phyloP scores from a whole-genome alignment of 768 basidiomycete species.

The Obba rivulosa region DNA sequence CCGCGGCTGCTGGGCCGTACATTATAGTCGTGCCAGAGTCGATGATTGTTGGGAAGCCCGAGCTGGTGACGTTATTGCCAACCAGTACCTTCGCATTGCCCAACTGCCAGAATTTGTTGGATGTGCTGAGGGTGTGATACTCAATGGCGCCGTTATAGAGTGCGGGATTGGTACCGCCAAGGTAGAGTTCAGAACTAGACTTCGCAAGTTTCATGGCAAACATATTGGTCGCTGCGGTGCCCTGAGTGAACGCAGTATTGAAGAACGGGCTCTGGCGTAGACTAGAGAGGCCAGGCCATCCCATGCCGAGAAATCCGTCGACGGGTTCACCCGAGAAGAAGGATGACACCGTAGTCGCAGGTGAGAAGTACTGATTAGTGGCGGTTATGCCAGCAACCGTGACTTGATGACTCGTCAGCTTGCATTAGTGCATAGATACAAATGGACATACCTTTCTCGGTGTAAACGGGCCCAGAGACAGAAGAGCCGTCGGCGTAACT shows the following conservation, averaged over 20 bases:
- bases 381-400: constrained; percentile 24
- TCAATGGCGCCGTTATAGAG: constrained; percentile 29
- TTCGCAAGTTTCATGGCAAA: constrained; percentile 26
- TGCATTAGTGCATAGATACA: not conserved
- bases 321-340: constrained; percentile 6
- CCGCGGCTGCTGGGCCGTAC: constrained; percentile 19
- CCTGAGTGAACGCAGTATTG: constrained; percentile 16
- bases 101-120: constrained; percentile 24
- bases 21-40: constrained; percentile 28
- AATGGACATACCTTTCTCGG: constrained; percentile 18
- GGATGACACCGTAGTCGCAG: constrained; percentile 12
- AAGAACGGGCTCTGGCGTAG: constrained; percentile 15
- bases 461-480: constrained; percentile 27
- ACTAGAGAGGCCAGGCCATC: constrained; percentile 17
- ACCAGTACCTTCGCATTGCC: constrained; percentile 7
- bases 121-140: constrained; percentile 18
- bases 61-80: constrained; percentile 6
- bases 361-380: constrained; percentile 13
- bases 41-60: constrained; percentile 18
- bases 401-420: constrained; percentile 15
- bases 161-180: constrained; percentile 31
- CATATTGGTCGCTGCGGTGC: constrained; percentile 12
- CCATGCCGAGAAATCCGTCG: constrained; percentile 22
- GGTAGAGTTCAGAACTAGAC: constrained; percentile 26
- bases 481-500: constrained; percentile 33